A percentile compares a stretch with the other conserved stretches of the same genome.
Evolutionary conservation across 129 eudicot species (phyloP).

Genomic region (Artemisia tridentata): DNA sequence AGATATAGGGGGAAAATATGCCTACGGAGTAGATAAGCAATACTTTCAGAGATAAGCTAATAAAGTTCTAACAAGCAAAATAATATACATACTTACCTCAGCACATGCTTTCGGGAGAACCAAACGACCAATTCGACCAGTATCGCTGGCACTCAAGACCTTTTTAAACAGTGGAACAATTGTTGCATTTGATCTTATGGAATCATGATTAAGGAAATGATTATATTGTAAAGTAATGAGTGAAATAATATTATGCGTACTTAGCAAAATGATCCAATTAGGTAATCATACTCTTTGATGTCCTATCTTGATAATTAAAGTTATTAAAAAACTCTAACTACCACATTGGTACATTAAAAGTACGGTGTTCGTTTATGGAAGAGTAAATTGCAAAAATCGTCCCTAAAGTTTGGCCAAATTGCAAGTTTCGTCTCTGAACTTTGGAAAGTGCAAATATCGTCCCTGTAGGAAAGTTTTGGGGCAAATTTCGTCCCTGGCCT

Average conservation of each 20-base stretch:
- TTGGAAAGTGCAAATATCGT: too few species aligned
- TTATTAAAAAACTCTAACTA: too few species aligned
- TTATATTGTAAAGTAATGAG: background rate
- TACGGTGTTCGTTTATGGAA: too few species aligned
- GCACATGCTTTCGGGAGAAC: conserved; percentile 99
- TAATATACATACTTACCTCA: conserved; percentile 59
- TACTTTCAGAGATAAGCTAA: conserved; percentile 6
- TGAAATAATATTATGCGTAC: background rate
- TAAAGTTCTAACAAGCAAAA: background rate
- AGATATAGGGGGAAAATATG: conserved; percentile 94
- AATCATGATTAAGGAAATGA: conserved; percentile 53
- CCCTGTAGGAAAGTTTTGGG: too few species aligned
- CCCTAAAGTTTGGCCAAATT: too few species aligned
- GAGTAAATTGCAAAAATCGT: too few species aligned
- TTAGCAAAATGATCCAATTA: background rate
- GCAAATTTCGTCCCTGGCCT: too few species aligned
- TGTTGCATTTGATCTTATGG: conserved; percentile 77
- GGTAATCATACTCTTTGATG: background rate
- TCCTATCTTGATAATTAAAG: too few species aligned
- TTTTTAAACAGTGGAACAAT: conserved; percentile 88
- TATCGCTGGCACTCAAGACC: conserved; percentile 96
- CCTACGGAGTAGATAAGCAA: conserved; percentile 45
- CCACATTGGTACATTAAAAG: background rate
- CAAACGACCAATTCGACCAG: conserved; percentile 97
- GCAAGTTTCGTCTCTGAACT: too few species aligned